Percentiles rank a stretch among this genome's conserved stretches.
Evolutionary conservation across 495 filamentous ascomycete species (phyloP).

Genomic region (Coniosporium apollinis): DNA sequence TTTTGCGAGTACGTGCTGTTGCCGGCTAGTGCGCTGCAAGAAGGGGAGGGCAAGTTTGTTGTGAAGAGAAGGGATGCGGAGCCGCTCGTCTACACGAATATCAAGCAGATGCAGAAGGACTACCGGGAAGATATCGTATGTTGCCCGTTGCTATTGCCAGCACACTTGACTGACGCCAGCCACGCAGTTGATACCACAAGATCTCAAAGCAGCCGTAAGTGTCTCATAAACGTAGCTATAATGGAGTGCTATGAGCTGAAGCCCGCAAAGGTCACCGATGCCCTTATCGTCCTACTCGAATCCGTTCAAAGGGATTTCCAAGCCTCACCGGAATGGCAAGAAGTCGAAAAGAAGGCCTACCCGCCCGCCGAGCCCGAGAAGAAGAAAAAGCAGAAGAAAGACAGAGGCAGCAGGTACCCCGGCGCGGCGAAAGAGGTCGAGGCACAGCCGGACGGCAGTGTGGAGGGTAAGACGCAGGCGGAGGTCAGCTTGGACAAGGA

Average conservation of each 20-base stretch:
- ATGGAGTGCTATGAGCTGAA: too few species aligned
- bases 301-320: constrained; percentile 61
- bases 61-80: constrained; percentile 46
- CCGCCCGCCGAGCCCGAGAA: constrained; percentile 40
- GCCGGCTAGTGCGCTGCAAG: constrained; percentile 41
- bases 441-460: constrained; percentile 20
- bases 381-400: constrained; percentile 68
- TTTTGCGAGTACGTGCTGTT: constrained; percentile 77
- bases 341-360: constrained; percentile 65
- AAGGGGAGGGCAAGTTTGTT: constrained; percentile 37
- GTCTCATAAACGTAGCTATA: too few species aligned
- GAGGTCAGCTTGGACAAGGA: constrained; percentile 21
- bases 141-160: constrained; percentile 11
- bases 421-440: constrained; percentile 21
- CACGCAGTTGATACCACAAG: constrained; percentile 59
- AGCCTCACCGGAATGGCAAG: constrained; percentile 61
- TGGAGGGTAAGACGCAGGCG: constrained; percentile 22
- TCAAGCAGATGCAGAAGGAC: constrained; percentile 55
- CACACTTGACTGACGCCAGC: too few species aligned
- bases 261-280: constrained; percentile 50
- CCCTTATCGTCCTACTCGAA: constrained; percentile 50
- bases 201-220: constrained; percentile 29
- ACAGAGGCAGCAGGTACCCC: constrained; percentile 55
- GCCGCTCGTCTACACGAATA: constrained; percentile 57
- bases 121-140: constrained; percentile 66